phyloP scores from a whole-genome alignment of 2,329 filamentous ascomycete species.

The Fusarium longipes region DNA sequence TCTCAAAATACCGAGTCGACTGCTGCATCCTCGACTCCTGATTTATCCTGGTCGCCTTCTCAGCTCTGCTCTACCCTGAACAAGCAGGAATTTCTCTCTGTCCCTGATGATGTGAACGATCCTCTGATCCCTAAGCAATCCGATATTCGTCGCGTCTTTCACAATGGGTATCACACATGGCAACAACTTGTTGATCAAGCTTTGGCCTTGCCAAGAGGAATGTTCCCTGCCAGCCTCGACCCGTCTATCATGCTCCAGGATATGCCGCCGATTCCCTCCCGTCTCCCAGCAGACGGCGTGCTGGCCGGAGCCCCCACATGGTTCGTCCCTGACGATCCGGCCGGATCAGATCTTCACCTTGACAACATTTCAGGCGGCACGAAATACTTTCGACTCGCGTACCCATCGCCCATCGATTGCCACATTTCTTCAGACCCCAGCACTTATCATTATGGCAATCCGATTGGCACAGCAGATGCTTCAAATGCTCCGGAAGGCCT shows the following conservation, averaged over 20 bases:
- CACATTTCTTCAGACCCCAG: conserved; percentile 37
- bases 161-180: conserved; percentile 40
- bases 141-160: conserved; percentile 40
- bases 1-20: conserved; percentile 22
- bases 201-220: conserved; percentile 33
- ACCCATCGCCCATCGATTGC: conserved; percentile 39
- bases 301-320: conserved; percentile 44
- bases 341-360: conserved; percentile 34
- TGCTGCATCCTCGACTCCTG: conserved; percentile 22
- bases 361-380: conserved; percentile 39
- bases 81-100: conserved; percentile 26
- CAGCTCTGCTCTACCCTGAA: conserved; percentile 14
- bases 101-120: conserved; percentile 36
- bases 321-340: conserved; percentile 34
- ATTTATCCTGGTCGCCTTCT: conserved; percentile 14
- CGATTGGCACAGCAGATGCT: conserved; percentile 27
- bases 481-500: conserved; percentile 42
- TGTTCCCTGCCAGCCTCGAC: conserved; percentile 39
- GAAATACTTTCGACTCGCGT: conserved; percentile 45
- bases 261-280: conserved; percentile 42
- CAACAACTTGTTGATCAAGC: conserved; percentile 36
- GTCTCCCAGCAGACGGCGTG: conserved; percentile 39
- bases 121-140: conserved; percentile 37
- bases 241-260: conserved; percentile 43
- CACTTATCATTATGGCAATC: conserved; percentile 37